Evolutionary conservation across 495 filamentous ascomycete species (phyloP).

Genomic region (Penicilliopsis zonata): DNA sequence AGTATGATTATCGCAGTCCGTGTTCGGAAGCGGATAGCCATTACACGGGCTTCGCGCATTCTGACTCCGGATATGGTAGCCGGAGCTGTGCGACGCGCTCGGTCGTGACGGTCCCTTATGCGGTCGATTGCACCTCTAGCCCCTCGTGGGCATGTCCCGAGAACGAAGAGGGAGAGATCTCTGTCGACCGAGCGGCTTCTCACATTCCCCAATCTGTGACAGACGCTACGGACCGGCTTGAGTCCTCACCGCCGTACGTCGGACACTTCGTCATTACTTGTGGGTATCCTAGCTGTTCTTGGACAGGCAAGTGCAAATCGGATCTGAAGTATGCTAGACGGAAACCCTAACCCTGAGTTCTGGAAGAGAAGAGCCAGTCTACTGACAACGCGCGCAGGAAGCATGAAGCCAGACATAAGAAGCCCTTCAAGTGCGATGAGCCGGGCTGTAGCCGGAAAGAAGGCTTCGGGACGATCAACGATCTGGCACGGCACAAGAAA

Average conservation of each 20-base stretch:
- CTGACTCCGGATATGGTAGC: constrained; percentile 57
- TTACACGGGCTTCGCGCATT: constrained; percentile 31
- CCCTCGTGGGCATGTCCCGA: constrained; percentile 15
- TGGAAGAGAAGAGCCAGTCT: background rate
- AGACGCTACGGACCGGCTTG: too few relatives aligned
- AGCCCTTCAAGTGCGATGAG: constrained; percentile 56
- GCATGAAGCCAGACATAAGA: constrained; percentile 66
- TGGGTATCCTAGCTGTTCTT: constrained; percentile 21
- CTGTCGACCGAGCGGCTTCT: too few relatives aligned
- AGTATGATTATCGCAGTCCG: constrained; percentile 18
- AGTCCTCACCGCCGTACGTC: constrained; percentile 10
- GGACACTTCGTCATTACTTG: constrained; percentile 17
- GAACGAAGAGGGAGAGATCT: constrained; percentile 12
- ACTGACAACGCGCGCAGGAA: constrained; percentile 47
- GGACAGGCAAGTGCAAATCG: constrained; percentile 30
- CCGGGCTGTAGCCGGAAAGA: constrained; percentile 44
- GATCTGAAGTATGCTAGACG: constrained; percentile 21
- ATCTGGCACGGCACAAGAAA: constrained; percentile 61
- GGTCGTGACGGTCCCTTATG: constrained; percentile 19
- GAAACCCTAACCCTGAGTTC: background rate
- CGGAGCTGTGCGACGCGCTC: constrained; percentile 35
- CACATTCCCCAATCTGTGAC: too few relatives aligned
- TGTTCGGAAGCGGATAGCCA: constrained; percentile 47
- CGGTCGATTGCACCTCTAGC: constrained; percentile 18
- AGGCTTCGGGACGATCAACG: constrained; percentile 77